These are phyloP conservation scores for Penicillium lagena DNA, from an alignment of 495 filamentous ascomycete genomes.

Conservation along the genomic window DNA sequence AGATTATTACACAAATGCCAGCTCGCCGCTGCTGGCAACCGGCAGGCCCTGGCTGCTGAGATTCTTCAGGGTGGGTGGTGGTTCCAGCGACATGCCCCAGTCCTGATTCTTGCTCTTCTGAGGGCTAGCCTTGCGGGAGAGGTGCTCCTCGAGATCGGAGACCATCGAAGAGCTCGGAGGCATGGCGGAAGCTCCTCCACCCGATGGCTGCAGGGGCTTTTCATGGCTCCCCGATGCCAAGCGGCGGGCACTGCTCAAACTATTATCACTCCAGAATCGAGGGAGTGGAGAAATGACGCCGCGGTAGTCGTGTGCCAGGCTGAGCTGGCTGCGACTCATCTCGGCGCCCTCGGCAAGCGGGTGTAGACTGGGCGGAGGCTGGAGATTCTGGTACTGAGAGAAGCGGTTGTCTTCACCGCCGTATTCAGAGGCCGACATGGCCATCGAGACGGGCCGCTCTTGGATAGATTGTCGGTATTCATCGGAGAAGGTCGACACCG, in stretches of 20 bases:
- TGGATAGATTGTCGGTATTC: constrained; percentile 27
- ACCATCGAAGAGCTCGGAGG: constrained; percentile 19
- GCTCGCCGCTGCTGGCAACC: constrained; percentile 22
- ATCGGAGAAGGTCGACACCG: constrained; percentile 27
- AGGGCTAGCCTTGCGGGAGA: constrained; percentile 15
- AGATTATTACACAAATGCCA: constrained; percentile 24
- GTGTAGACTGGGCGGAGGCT: constrained; percentile 14
- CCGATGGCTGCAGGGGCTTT: not conserved
- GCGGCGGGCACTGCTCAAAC: constrained; percentile 21
- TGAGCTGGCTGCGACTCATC: constrained; percentile 30
- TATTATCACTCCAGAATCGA: constrained; percentile 35
- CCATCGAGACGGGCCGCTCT: constrained; percentile 31
- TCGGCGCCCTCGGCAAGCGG: constrained; percentile 18
- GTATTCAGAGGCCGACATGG: constrained; percentile 35
- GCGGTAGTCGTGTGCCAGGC: constrained; percentile 36
- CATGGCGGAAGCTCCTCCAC: constrained; percentile 6
- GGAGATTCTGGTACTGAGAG: constrained; percentile 21
- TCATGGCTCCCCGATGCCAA: constrained; percentile 17
- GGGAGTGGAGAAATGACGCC: constrained; percentile 38
- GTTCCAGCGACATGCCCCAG: constrained; percentile 9
- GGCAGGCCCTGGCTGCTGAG: constrained; percentile 14
- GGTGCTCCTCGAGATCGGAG: constrained; percentile 21
- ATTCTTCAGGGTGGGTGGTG: constrained; percentile 12
- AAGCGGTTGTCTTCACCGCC: constrained; percentile 28
- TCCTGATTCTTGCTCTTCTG: constrained; percentile 3